Conservation (phyloP, 306 rosid genomes). For the Macrotyloma uniflorum region DNA sequence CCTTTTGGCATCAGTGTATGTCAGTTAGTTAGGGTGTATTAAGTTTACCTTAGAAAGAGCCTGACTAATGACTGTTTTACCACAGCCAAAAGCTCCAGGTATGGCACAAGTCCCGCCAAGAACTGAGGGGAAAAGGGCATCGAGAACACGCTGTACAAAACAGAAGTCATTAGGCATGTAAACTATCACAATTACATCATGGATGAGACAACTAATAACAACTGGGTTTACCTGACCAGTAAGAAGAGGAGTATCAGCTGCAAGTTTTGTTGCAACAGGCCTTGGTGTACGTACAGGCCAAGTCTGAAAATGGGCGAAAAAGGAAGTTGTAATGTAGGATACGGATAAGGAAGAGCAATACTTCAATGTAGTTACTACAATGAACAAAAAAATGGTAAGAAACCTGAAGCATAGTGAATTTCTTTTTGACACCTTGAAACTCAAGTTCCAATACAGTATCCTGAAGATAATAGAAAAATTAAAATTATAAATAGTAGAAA, state of each 20-base stretch:
- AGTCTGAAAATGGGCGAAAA: slow-evolving; percentile 55
- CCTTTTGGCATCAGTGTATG: too few species aligned
- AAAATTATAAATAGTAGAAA: slow-evolving; percentile 6
- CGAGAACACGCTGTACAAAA: slow-evolving; percentile 90
- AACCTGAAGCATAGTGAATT: slow-evolving; percentile 99
- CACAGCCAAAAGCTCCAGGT: slow-evolving; percentile 99
- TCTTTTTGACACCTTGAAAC: slow-evolving; percentile 94
- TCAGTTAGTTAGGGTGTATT: neutral
- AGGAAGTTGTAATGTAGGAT: slow-evolving; percentile 28
- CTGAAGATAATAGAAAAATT: slow-evolving; percentile 53
- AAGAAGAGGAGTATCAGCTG: slow-evolving; percentile 99
- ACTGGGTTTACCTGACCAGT: slow-evolving; percentile 84
- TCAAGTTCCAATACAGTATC: slow-evolving; percentile 97
- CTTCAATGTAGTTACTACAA: slow-evolving; percentile 36
- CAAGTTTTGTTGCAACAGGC: slow-evolving; percentile 97
- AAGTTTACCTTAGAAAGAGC: slow-evolving; percentile 92
- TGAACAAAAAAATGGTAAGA: neutral
- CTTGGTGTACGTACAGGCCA: slow-evolving; percentile 99
- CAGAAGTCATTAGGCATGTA: slow-evolving; percentile 42
- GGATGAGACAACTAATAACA: slow-evolving; percentile 13
- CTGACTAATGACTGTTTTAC: slow-evolving; percentile 99
- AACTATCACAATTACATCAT: slow-evolving; percentile 18
- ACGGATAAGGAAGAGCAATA: neutral
- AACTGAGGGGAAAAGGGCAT: slow-evolving; percentile 99
- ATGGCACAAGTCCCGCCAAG: slow-evolving; percentile 99